phyloP scores from a whole-genome alignment of 331 rosid species.

The Dryas integrifolia region DNA sequence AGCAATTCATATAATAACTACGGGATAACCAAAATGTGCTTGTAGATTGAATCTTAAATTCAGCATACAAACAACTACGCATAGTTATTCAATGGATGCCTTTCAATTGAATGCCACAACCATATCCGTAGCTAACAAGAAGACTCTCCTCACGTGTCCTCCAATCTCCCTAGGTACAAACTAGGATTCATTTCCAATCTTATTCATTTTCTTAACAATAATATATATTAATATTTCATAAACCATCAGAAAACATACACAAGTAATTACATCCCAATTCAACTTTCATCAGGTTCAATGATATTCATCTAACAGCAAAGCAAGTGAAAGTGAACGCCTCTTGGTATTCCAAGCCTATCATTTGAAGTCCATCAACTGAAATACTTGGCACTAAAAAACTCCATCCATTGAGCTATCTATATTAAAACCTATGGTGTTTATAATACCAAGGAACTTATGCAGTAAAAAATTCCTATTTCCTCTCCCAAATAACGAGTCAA shows the following conservation, averaged over 20 bases:
- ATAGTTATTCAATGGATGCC: neutral
- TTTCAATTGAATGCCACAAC: neutral
- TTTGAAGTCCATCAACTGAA: slow-evolving; percentile 5
- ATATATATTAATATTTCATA: neutral
- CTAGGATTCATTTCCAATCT: slow-evolving; percentile 10
- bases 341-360: slow-evolving; percentile 7
- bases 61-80: neutral
- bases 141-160: neutral
- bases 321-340: neutral
- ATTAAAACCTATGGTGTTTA: neutral
- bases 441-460: neutral
- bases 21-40: neutral
- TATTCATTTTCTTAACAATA: neutral
- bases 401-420: neutral
- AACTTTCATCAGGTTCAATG: slow-evolving; percentile 18
- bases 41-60: neutral
- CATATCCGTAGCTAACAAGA: neutral
- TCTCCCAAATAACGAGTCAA: neutral
- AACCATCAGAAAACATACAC: neutral
- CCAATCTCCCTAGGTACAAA: slow-evolving; percentile 4
- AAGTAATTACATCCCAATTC: slow-evolving; percentile 3
- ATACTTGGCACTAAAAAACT: neutral
- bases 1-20: neutral
- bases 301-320: neutral
- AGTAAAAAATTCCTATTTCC: slow-evolving; percentile 6